Evolutionary conservation across 2,329 filamentous ascomycete genomes (phyloP), one percentile per base, ranked within the genome.

Genomic region (Calycina marina): DNA sequence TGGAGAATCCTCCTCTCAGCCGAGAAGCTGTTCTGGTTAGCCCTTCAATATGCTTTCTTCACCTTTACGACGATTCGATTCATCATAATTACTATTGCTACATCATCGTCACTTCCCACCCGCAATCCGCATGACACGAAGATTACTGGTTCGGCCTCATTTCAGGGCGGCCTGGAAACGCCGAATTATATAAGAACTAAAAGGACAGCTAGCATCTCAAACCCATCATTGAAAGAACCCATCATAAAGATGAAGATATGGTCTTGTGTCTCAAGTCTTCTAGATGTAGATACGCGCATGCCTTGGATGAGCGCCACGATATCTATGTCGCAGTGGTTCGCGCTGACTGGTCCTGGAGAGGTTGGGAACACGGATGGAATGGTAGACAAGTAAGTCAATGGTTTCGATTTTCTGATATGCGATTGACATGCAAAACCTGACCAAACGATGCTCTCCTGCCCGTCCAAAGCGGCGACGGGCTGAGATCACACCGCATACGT

Each of bases 281-380:
- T 85, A 45, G 75, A 85, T 62, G 58, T 93, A 51, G 66, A 77
- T 44, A 56, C 62, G 43, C 80, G 84, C 56, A 93, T 93, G 84
- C 88, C 88, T 41, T 96, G 88, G 88, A 67, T 93, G 35, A 67
- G 66, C 51, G 83, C 83, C 51, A 61, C 71, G 45, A 55, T 90
- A 38, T 79, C 80, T 36, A 69, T 93, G 56, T 55, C 78, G 44
- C 83, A 90, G 58, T 77, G 80, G 64, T 65, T 73, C 44, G 67
- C 75, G 48, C 58, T 88, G 50, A 63, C 65, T 48, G 83, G 85
- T 14, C 82, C 82, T 42, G 81, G 84, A 48, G 69, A 60, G 57
- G 57, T 93, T 42, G 84, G 80, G 52, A 67, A 69, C 48, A 71
- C 78, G 16, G 69, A 92, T 55, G 77, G 84, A 42, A 67, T 75